phyloP scores from a whole-genome alignment of 2,329 filamentous ascomycete genomes.

The Epichloe festucae region DNA sequence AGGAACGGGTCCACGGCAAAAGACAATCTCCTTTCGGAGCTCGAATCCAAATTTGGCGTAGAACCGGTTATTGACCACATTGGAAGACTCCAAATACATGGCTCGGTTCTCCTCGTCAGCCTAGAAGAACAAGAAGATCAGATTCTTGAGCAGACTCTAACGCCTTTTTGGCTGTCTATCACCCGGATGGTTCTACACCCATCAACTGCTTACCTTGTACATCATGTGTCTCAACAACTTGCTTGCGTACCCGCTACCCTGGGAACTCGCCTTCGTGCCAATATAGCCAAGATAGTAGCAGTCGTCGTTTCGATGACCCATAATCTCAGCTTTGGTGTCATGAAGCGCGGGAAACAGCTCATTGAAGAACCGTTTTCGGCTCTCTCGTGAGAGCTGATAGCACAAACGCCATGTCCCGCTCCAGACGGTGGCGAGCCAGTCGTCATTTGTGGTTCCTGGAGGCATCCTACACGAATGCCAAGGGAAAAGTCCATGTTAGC shows the following conservation, averaged over 20 bases:
- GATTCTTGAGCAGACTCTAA: not conserved
- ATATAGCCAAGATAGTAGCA: conserved; percentile 78
- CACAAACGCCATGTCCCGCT: conserved; percentile 67
- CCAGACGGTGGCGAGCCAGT: conserved; percentile 57
- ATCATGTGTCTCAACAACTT: conserved; percentile 61
- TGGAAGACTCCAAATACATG: conserved; percentile 70
- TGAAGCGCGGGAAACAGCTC: conserved; percentile 67
- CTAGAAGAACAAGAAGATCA: conserved; percentile 26
- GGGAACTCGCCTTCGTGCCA: conserved; percentile 57
- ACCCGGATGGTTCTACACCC: too few relatives aligned
- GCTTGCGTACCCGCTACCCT: conserved; percentile 59
- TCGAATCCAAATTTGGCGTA: conserved; percentile 68
- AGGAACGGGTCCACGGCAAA: conserved; percentile 44
- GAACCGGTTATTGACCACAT: conserved; percentile 52
- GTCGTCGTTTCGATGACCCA: conserved; percentile 52
- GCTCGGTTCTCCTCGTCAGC: conserved; percentile 55
- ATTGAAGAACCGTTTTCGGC: conserved; percentile 58
- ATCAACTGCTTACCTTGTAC: conserved; percentile 30
- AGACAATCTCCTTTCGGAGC: conserved; percentile 46
- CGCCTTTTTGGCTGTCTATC: too few relatives aligned
- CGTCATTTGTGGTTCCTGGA: conserved; percentile 60
- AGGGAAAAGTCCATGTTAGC: not conserved
- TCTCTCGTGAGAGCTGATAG: conserved; percentile 61
- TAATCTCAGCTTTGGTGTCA: conserved; percentile 54
- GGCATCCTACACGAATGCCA: conserved; percentile 46